Percentiles rank a stretch among this genome's conserved stretches.
Conservation (phyloP, 306 rosid genomes). For the Acacia confusa region DNA sequence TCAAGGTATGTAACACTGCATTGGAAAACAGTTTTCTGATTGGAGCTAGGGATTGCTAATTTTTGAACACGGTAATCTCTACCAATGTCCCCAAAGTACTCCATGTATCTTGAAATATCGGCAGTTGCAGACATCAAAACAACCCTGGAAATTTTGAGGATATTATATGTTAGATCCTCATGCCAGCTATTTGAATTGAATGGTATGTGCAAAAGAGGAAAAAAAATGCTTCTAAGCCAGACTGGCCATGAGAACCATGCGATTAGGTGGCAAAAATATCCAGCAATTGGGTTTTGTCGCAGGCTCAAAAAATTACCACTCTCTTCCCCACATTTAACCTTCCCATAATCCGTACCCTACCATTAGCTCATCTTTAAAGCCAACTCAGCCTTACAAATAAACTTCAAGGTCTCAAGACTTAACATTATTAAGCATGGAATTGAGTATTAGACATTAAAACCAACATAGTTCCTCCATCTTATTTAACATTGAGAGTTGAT, state of each 20-base stretch:
- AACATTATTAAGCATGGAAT: neutral
- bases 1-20: slow-evolving; percentile 71
- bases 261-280: neutral
- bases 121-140: slow-evolving; percentile 98
- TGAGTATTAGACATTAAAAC: neutral
- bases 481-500: neutral
- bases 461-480: neutral
- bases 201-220: neutral
- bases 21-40: slow-evolving; percentile 56
- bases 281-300: neutral
- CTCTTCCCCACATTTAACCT: no score
- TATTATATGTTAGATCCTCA: slow-evolving; percentile 25
- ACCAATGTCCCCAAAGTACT: slow-evolving; percentile 84
- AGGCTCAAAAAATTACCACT: neutral
- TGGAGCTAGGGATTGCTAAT: slow-evolving; percentile 73
- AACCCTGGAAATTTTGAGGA: slow-evolving; percentile 57
- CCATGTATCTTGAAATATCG: slow-evolving; percentile 72
- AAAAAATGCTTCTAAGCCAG: slow-evolving; percentile 9
- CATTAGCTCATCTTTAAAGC: neutral
- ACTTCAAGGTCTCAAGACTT: neutral
- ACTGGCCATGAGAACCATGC: neutral
- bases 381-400: neutral
- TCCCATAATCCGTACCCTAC: no score
- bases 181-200: slow-evolving; percentile 17
- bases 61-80: slow-evolving; percentile 89